Evolutionary conservation across 495 filamentous ascomycete genomes (phyloP), one percentile per base, ranked within the genome.

Genomic region (Penicillium dipodomyicola): DNA sequence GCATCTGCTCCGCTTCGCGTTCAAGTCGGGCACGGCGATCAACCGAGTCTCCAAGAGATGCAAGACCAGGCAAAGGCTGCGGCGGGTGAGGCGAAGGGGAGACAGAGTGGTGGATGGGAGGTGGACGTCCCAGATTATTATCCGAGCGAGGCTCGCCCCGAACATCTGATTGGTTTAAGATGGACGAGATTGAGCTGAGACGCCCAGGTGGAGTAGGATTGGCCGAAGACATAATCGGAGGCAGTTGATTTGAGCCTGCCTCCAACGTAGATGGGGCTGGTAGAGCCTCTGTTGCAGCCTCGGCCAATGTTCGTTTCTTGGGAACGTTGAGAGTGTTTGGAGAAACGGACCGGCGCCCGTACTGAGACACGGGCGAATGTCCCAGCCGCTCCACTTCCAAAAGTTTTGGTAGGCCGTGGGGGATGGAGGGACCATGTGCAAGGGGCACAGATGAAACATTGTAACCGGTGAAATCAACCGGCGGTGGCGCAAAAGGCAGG

Each of bases 181-280:
- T 88, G 3, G 89, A 90, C 32, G 84, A 91, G 47, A 94, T 94
- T 2, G 88, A 91, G 47, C 85, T 87, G 2, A 91, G 72, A 4
- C 90, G 83, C 49, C 71, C 71, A 3, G 77, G 72, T 11, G 75
- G 72, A 15, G 74, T 67, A 1, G 73, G 68, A 35, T 80, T 73
- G 17, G 58, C 65, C 1, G 71, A 69, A 11, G 72, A 70, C 63
- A 77, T 76, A 47, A 79, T 79, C 2, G 76, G 76, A 23, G 76
- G 76, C 8, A 79, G 62, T 49, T 77, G 76, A 52, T 77, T 79
- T 19, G 74, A 79, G 6, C 71, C 72, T 9, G 68, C 63, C 50
- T 71, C 74, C 46, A 77, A 35, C 1, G 67, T 71, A 2, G 67
- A 63, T 1, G 73, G 68, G 37, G 65, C 56, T 6, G 72, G 60